Evolutionary conservation across 2,329 filamentous ascomycete species (phyloP).

Genomic region (Neonectria magnoliae): DNA sequence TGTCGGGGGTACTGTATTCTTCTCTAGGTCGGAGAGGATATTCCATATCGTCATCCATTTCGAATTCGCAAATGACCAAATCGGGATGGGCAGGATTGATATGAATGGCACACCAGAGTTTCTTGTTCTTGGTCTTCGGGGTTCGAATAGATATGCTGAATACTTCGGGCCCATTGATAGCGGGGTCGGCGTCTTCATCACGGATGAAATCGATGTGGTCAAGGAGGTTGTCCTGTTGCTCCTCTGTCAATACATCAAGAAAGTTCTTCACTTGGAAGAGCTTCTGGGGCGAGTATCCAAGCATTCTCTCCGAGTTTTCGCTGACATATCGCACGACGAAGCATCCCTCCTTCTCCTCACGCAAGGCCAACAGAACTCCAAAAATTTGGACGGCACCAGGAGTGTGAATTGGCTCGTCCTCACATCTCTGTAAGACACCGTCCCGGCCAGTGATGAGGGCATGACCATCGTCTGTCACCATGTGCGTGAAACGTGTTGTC

Average conservation of each 20-base stretch:
- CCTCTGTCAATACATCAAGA: conserved; percentile 83
- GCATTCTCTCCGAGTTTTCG: conserved; percentile 79
- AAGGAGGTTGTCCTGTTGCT: conserved; percentile 83
- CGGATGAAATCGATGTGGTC: conserved; percentile 90
- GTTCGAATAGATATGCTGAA: conserved; percentile 80
- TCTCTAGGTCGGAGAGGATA: conserved; percentile 73
- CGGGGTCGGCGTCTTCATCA: conserved; percentile 81
- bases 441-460: conserved; percentile 84
- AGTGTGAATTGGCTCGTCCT: conserved; percentile 91
- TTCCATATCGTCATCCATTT: conserved; percentile 79
- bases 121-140: conserved; percentile 65
- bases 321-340: conserved; percentile 79
- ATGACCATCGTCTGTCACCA: conserved; percentile 80
- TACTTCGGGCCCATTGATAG: conserved; percentile 82
- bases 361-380: conserved; percentile 78
- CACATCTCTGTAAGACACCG: conserved; percentile 79
- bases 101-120: conserved; percentile 90
- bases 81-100: conserved; percentile 74
- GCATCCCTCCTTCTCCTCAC: conserved; percentile 74
- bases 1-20: conserved; percentile 66
- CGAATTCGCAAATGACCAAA: conserved; percentile 87
- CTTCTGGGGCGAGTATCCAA: conserved; percentile 80
- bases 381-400: conserved; percentile 86
- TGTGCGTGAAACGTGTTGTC: conserved; percentile 81
- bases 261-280: conserved; percentile 81